Conservation (phyloP, 2,329 filamentous ascomycete species). For the Thelonectria olida region DNA sequence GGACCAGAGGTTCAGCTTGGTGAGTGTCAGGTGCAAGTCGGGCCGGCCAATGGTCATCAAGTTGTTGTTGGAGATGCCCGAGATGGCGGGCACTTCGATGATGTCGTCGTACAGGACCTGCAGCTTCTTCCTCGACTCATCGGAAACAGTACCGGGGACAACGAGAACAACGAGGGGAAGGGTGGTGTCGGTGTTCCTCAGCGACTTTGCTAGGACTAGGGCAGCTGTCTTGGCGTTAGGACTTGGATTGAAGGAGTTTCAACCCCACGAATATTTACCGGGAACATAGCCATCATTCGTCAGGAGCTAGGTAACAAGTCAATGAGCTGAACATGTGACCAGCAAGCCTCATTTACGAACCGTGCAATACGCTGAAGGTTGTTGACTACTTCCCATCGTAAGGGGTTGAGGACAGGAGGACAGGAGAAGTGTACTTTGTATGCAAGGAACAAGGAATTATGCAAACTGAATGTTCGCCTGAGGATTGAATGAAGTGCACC, state of each 20-base stretch:
- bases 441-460: background rate
- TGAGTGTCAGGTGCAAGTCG: background rate
- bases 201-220: background rate
- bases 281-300: background rate
- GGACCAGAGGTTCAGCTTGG: background rate
- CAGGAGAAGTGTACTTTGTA: no score
- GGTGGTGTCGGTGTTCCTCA: background rate
- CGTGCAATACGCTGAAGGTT: background rate
- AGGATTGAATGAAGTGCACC: background rate
- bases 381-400: background rate
- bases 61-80: background rate
- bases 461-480: background rate
- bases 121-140: background rate
- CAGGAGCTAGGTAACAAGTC: background rate
- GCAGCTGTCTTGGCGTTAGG: background rate
- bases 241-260: background rate
- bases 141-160: background rate
- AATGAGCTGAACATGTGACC: background rate
- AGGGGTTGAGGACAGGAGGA: background rate
- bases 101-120: background rate
- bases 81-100: background rate
- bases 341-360: background rate
- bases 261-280: background rate
- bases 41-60: background rate
- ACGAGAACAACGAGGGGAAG: background rate